Base-by-base conservation (phyloP, 768 basidiomycete genomes). In the Kwoniella mangroviensis region DNA sequence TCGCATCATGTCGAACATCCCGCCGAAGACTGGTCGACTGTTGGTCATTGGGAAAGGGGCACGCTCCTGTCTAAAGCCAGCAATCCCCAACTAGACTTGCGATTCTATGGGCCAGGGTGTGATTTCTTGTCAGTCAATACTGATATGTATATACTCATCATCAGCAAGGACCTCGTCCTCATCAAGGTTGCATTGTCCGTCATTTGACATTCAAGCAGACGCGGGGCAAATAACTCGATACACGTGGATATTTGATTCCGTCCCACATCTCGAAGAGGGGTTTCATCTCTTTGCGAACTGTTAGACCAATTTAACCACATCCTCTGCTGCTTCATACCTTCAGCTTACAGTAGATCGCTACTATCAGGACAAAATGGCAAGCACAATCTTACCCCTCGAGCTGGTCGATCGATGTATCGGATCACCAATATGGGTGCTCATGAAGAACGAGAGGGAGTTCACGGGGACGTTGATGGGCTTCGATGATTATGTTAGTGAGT, bases 401-500 rank as follows among this genome's bases (percentile, higher is more conserved):
- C 87, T 99, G 54, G 96, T 99, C 78, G 96, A 99, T 83, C 88
- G 92, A 82, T 98, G 96, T 81, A 98, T 98, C 82, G 96, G 96
- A 67, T 96, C 94, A 42, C 89, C 89, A 59, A 95, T 98, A 80
- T 97, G 94, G 93, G 96, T 98, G 77, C 89, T 98, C 82, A 98
- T 97, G 93, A 98, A 98, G 86, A 90, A 88, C 76, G 94, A 99
- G 71, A 90, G 94, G 56, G 96, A 99, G 85, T 99, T 98, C 84
- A 92, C 92, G 24, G 96, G 96, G 12, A 97, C 90, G 2, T 86
- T 99, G 52, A 87, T 96, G 42, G 96, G 96, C 2, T 99, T 99
- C 77, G 96, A 99, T 82, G 96, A 99, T 84, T 99, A 96, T 83
- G 96, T 99, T 84, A 99, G 96, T 98, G 83, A 88, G 96, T 95